Base-by-base conservation (phyloP, 495 filamentous ascomycete species). In the Polyplosphaeria fusca region DNA sequence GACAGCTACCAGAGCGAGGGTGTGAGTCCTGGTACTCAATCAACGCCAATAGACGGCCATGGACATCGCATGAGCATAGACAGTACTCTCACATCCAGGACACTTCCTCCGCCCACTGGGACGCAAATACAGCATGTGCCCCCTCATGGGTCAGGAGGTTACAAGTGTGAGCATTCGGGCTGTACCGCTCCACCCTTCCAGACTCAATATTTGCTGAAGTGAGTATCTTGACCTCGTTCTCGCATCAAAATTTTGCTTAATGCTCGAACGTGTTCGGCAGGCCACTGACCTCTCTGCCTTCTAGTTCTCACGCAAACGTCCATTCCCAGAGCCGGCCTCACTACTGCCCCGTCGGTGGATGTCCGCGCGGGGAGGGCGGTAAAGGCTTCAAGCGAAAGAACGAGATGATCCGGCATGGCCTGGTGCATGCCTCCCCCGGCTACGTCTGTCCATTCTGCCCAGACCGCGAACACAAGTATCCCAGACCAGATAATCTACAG, bases 351-450 rank as follows among this genome's bases (percentile, higher is more conserved):
- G 84, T 95, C 13, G 77, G 80, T 25, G 84, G 80, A 1, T 98
- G 93, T 70, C 74, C 87, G 19, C 82, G 93, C 27, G 84, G 81
- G 5, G 80, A 88, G 58, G 87, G 87, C 13, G 93, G 93, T 14
- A 95, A 89, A 70, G 93, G 94, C 0, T 98, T 98, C 77, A 98
- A 98, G 70, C 83, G 94, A 37, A 97, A 98, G 71, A 98, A 98
- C 63, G 94, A 98, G 73, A 97, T 98, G 94, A 96, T 97, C 56
- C 81, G 93, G 18, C 93, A 98, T 74, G 91, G 92, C 3, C 78
- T 98, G 1, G 93, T 98, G 1, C 93, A 98, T 65, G 85, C 90
- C 53, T 95, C 90, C 5, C 93, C 93, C 11, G 93, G 94, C 58
- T 98, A 98, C 69, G 85, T 96, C 28, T 98, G 94, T 71, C 93